Evolutionary conservation across 2,329 filamentous ascomycete species (phyloP), one percentile per base, ranked within the genome.

Genomic region (Calonectria hawksworthii): DNA sequence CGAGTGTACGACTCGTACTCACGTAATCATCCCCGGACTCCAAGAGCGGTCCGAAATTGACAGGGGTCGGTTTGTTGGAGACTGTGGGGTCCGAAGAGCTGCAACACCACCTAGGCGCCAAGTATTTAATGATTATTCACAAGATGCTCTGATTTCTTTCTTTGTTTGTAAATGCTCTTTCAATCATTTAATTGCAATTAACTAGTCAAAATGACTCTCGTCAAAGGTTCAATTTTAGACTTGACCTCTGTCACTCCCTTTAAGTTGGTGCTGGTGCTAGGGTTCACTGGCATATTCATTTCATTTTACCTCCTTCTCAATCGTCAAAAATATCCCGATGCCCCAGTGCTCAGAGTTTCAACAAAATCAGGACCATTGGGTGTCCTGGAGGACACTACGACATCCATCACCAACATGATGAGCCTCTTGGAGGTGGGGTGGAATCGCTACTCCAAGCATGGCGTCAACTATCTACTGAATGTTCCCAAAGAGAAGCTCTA

Each of bases 401-500:
- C 54, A 21, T 59, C 54, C 18, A 8, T 59, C 30, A 59, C 30
- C 21, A 59, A 59, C 30, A 59, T 59, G 14, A 59, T 36, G 30
- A 59, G 54, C 54, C 54, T 59, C 30, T 16, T 59, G 16, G 54
- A 59, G 21, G 68, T 70, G 34, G 66, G 66, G 32, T 68, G 66
- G 66, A 50, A 68, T 7, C 66, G 66, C 18, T 68, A 68, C 38
- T 68, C 66, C 23, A 68, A 59, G 26, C 44, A 68, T 28, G 66
- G 66, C 10, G 26, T 68, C 34, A 68, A 68, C 51, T 68, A 68
- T 51, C 18, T 68, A n/a, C 30, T 68, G 66, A 59, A 68, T 41
- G 66, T 68, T 16, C 66, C 66, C n/a, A 68, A 68, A 68, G 66
- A 68, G 23, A 68, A 68, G 9, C 51, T 68, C 13, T 68, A 68